Evolutionary conservation across 352 stramenopile genomes (phyloP).

Genomic region (Phytophthora crassamura): DNA sequence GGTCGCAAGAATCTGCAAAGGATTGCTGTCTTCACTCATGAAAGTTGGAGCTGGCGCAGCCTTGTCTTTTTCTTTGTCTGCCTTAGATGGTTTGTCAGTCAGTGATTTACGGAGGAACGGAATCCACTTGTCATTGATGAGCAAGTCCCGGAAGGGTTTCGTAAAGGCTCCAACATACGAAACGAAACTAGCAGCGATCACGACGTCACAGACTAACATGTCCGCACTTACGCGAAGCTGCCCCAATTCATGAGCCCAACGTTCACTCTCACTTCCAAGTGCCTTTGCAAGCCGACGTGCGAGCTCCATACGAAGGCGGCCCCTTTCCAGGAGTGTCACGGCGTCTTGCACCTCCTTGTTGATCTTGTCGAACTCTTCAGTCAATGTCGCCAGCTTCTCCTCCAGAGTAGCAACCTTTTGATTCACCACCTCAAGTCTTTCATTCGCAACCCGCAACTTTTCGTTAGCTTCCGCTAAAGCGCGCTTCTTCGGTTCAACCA

Average conservation of each 20-base stretch:
- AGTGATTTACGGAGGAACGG: slow-evolving; percentile 84
- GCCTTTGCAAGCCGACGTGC: slow-evolving; percentile 92
- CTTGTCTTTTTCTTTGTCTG: slow-evolving; percentile 29
- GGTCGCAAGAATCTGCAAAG: slow-evolving; percentile 75
- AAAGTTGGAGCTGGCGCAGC: background rate
- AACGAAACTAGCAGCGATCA: slow-evolving; percentile 93
- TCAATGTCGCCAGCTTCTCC: slow-evolving; percentile 81
- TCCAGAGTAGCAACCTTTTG: slow-evolving; percentile 91
- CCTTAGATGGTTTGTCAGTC: slow-evolving; percentile 16
- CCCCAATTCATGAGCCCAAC: slow-evolving; percentile 89
- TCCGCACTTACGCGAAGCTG: slow-evolving; percentile 75
- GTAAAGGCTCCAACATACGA: slow-evolving; percentile 95
- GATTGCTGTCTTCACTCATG: slow-evolving; percentile 50
- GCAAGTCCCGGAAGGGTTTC: slow-evolving; percentile 89
- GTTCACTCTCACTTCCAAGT: slow-evolving; percentile 93
- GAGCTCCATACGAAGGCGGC: slow-evolving; percentile 91
- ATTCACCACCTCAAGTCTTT: slow-evolving; percentile 88
- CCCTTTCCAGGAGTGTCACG: slow-evolving; percentile 85
- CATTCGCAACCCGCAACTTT: slow-evolving; percentile 86
- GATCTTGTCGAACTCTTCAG: slow-evolving; percentile 86
- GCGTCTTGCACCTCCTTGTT: slow-evolving; percentile 92
- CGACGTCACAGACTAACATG: slow-evolving; percentile 89
- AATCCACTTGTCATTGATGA: slow-evolving; percentile 89
- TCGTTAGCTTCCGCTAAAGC: slow-evolving; percentile 79
- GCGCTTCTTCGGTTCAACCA: slow-evolving; percentile 93